Base-by-base conservation (phyloP, 768 basidiomycete species). In the Hygrocybe coccinea region DNA sequence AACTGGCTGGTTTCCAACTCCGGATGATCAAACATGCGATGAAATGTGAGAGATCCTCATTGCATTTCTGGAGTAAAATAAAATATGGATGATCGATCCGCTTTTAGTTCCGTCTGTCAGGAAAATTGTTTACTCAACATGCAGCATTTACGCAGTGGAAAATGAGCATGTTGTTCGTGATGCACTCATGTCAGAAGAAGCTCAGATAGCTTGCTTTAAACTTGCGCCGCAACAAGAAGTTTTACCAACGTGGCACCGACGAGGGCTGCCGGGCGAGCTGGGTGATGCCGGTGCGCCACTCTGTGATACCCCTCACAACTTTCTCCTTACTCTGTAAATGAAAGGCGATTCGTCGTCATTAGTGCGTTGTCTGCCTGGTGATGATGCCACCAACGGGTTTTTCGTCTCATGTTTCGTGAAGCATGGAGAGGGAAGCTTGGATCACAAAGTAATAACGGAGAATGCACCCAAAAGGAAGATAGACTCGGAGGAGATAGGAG, bases 111-210 rank as follows among this genome's bases (percentile, higher is more conserved):
- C 91, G 1, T 76, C 77, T 38, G 89, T 85, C 35, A 71, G 77
- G 56, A 84, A 81, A 62, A 91, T 99, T 62, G 94, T 94, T 24
- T 98, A 99, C 70, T 98, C 95, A 21, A 99, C 97, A n/a, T 99
- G 95, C 67, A 97, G 93, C 59, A 76, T 97, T 46, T 87, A 97
- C 69, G 81, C 89, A 12, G 80, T 79, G 39, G 97, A 99, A 66
- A 95, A 99, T 69, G 97, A 99, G 67, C 84, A 84, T 56, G 97
- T 98, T 54, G 90, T 97, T 8, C 74, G 81, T 6, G 75, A 81
- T 52, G 86, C 87, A 3, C 77, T 98, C 44, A 73, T 73, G 53
- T 87, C 86, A 24, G 78, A 84, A 8, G 89, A 93, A 67, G 90
- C 89, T 19, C 63, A 65, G 33, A 65, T 64, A 33, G 78, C 76